Evolutionary conservation across 805 yeast species (phyloP), one percentile per base, ranked within the genome.

Genomic region (Candida anglica): DNA sequence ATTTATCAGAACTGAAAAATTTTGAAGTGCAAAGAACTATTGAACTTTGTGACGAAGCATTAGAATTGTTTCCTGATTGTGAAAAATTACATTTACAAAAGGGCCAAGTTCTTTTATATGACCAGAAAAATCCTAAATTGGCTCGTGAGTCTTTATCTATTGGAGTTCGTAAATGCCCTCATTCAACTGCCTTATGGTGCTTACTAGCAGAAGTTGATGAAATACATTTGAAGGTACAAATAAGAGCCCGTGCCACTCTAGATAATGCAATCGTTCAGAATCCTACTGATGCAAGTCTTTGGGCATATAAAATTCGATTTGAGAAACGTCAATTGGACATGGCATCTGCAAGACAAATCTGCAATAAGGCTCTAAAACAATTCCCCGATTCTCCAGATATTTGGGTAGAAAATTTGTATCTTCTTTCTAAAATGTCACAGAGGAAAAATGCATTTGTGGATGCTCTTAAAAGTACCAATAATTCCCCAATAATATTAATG

Each of bases 241-340:
- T n/a, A n/a, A 66, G 75, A 38, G 87, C 95, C 0, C 72, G 96
- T 39, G 79, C 95, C 0, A 63, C 73, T 1, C 56, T 88, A 15
- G 96, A 87, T 44, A 60, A 76, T 17, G 93, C 84, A 0, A 52
- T 84, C 6, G 42, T 77, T 11, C 61, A 64, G 17, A 73, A 71
- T 36, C 75, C 80, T 0, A 47, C 58, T 5, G 58, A 59, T 24
- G 84, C 75, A 19, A 33, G 38, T n/a, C 44, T 89, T 2, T 79
- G 86, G 79, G 46, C 67, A 6, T 80, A 72, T 14, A 73, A 76
- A 42, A 65, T 84, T 11, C 46, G 63, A 15, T 57, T 88, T 25
- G 97, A 89, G 50, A 48, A 56, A 21, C 39, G 69, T 17, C 55
- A 65, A 3, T 65, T 71, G 0, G 79, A 81, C 39, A 20, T 48